Evolutionary conservation across 768 basidiomycete genomes (phyloP).

Genomic region (Rhodotorula toruloides): DNA sequence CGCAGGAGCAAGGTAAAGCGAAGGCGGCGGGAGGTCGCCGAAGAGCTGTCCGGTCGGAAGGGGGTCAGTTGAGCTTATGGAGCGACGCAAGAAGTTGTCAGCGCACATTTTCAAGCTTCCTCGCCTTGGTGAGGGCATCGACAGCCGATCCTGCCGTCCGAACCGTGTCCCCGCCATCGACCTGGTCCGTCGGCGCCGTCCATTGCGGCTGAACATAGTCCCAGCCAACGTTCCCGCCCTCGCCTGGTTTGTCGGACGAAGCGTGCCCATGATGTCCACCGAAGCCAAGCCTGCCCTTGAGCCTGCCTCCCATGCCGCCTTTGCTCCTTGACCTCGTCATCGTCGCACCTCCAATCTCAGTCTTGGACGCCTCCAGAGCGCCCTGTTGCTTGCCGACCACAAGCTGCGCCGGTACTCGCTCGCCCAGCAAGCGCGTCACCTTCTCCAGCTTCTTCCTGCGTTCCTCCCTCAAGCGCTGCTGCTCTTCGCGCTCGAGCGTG

Average conservation of each 20-base stretch:
- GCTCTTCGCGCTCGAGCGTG: conserved; percentile 2
- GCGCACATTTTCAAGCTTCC: conserved; percentile 37
- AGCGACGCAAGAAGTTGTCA: no score
- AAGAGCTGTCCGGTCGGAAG: conserved; percentile 17
- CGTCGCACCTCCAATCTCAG: no score
- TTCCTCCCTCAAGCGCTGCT: conserved; percentile 18
- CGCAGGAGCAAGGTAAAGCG: conserved; percentile 15
- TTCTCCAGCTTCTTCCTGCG: conserved; percentile 31
- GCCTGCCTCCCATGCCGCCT: neutral
- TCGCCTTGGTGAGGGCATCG: conserved; percentile 24
- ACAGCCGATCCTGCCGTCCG: neutral
- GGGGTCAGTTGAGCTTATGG: neutral
- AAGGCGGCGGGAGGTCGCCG: conserved; percentile 25
- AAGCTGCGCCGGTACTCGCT: conserved; percentile 18
- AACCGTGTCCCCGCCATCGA: neutral
- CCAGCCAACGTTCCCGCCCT: neutral
- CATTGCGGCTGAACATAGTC: neutral
- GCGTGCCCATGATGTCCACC: no score
- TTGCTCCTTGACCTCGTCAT: neutral
- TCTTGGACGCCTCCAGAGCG: neutral
- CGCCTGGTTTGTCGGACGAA: no score
- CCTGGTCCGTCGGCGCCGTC: neutral
- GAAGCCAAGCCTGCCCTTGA: conserved; percentile 10
- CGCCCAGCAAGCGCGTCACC: conserved; percentile 29
- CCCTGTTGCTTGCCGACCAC: conserved; percentile 15